These are phyloP conservation scores for Syzygium aromaticum DNA, from an alignment of 345 rosid species.

Conservation along the genomic window DNA sequence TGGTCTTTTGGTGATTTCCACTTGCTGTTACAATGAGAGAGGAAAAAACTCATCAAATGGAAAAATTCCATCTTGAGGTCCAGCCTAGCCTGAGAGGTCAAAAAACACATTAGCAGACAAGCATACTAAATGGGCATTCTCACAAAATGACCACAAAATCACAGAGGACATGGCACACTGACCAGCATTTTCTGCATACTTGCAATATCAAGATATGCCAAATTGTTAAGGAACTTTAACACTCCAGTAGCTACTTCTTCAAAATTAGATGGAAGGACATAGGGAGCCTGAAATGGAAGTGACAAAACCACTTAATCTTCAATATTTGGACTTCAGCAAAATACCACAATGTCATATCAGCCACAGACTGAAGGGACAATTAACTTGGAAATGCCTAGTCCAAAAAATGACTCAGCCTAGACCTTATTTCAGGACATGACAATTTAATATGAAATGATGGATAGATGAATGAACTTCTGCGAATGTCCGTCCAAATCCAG, in stretches of 20 bases:
- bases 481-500: background rate
- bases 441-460: background rate
- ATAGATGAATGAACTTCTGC: background rate
- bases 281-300: constrained; percentile 32
- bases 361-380: background rate
- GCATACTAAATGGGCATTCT: background rate
- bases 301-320: background rate
- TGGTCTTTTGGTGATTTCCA: constrained; percentile 60
- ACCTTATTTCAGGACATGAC: background rate
- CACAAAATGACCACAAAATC: background rate
- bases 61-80: constrained; percentile 75
- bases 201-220: constrained; percentile 53
- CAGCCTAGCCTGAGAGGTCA: constrained; percentile 49
- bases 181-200: constrained; percentile 66
- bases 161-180: constrained; percentile 10
- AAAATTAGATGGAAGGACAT: constrained; percentile 62
- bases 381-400: background rate
- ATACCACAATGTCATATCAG: background rate
- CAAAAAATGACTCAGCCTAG: background rate
- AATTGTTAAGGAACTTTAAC: constrained; percentile 61
- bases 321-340: background rate
- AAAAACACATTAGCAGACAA: background rate
- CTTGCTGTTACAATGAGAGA: constrained; percentile 64
- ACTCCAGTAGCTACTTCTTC: constrained; percentile 77
- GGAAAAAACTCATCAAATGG: constrained; percentile 70